Evolutionary conservation across 495 filamentous ascomycete species (phyloP).

Genomic region (Talaromyces adpressus): DNA sequence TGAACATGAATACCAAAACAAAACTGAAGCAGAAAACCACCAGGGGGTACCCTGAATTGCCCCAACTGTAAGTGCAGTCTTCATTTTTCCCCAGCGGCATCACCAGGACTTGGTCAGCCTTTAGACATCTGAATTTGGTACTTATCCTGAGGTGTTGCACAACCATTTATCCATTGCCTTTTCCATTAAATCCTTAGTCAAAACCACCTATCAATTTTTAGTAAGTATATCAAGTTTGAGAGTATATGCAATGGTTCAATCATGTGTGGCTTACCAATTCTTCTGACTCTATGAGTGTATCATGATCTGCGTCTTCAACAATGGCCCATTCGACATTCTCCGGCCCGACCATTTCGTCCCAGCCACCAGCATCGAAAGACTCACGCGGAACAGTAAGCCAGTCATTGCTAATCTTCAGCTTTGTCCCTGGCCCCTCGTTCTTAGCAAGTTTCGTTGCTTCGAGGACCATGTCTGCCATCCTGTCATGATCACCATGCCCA

Average conservation of each 20-base stretch:
- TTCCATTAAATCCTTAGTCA: constrained; percentile 9
- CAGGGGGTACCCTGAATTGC: neutral
- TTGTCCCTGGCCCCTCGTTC: constrained; percentile 9
- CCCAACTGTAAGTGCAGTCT: neutral
- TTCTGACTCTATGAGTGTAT: constrained; percentile 12
- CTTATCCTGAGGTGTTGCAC: neutral
- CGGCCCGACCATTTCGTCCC: constrained; percentile 15
- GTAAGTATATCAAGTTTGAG: neutral
- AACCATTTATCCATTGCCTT: constrained; percentile 11
- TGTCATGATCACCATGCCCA: constrained; percentile 14
- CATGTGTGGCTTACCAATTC: neutral
- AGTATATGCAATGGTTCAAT: neutral
- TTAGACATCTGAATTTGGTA: neutral
- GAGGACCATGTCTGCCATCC: constrained; percentile 7
- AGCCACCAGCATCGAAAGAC: constrained; percentile 13
- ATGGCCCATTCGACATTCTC: constrained; percentile 14
- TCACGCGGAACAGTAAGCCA: constrained; percentile 14
- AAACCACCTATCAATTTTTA: constrained; percentile 7
- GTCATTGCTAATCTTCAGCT: constrained; percentile 3
- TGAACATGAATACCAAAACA: neutral
- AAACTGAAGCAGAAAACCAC: neutral
- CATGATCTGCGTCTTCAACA: constrained; percentile 13
- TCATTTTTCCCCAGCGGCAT: neutral
- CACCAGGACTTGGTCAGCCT: neutral
- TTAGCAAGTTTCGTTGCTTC: constrained; percentile 11